phyloP scores from a whole-genome alignment of 140 eudicot genomes.

The Oenanthe javanica region DNA sequence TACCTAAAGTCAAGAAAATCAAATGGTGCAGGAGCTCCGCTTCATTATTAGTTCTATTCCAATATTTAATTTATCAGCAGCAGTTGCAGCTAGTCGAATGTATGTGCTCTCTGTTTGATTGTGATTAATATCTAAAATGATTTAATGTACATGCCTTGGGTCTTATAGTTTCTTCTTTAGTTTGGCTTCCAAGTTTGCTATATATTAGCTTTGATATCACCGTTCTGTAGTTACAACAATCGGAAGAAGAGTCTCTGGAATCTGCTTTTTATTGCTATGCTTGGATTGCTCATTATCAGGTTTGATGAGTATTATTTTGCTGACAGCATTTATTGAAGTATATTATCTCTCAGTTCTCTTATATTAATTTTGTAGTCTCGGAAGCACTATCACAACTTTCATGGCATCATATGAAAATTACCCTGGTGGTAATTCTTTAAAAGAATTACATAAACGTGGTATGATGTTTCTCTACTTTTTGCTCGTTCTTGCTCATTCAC shows the following conservation, averaged over 20 bases:
- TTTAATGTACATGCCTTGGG: neutral
- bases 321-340: neutral
- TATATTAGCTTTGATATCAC: neutral
- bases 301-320: slow-evolving; percentile 20
- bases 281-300: slow-evolving; percentile 67
- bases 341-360: slow-evolving; percentile 19
- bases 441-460: slow-evolving; percentile 66
- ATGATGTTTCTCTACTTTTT: slow-evolving; percentile 23
- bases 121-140: slow-evolving; percentile 7
- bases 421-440: slow-evolving; percentile 89
- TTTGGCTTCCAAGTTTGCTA: neutral
- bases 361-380: slow-evolving; percentile 61
- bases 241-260: slow-evolving; percentile 86
- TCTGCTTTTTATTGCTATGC: slow-evolving; percentile 40
- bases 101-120: slow-evolving; percentile 27
- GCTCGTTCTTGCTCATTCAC: neutral
- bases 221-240: slow-evolving; percentile 70
- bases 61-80: slow-evolving; percentile 83
- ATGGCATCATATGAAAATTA: slow-evolving; percentile 94
- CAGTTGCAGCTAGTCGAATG: slow-evolving; percentile 93
- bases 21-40: slow-evolving; percentile 79
- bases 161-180: neutral
- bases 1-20: neutral
- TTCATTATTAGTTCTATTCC: slow-evolving; percentile 88
- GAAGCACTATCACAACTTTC: slow-evolving; percentile 52